Evolutionary conservation across 2,329 filamentous ascomycete genomes (phyloP).

Genomic region (Catunica adiposa): DNA sequence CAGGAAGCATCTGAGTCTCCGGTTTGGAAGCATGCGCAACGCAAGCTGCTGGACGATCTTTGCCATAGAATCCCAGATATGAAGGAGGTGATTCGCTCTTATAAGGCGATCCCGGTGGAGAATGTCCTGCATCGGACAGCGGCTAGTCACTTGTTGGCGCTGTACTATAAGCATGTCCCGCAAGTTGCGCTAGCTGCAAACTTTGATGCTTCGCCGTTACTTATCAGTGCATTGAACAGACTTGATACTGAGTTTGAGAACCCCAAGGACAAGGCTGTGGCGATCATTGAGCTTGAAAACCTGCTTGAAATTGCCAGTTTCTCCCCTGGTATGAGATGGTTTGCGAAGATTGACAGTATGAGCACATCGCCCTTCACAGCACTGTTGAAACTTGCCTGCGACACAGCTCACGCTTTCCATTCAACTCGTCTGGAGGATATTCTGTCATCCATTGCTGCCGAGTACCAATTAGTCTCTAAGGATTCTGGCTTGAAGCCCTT

Average conservation of each 20-base stretch:
- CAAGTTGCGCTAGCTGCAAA: conserved; percentile 65
- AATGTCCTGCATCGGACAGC: conserved; percentile 64
- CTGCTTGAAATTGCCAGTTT: conserved; percentile 63
- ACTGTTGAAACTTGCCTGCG: conserved; percentile 36
- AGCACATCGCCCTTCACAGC: conserved; percentile 54
- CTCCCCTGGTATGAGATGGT: conserved; percentile 82
- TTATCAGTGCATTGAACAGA: conserved; percentile 50
- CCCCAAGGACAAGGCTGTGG: conserved; percentile 34
- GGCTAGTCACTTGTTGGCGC: conserved; percentile 56
- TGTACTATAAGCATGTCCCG: conserved; percentile 76
- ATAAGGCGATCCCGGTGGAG: conserved; percentile 49
- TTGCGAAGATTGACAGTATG: conserved; percentile 53
- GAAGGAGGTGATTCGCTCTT: conserved; percentile 61
- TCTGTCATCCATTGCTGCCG: conserved; percentile 9
- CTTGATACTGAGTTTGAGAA: conserved; percentile 39
- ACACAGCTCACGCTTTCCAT: conserved; percentile 11
- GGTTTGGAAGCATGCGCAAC: conserved; percentile 54
- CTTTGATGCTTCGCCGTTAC: conserved; percentile 68
- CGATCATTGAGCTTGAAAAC: conserved; percentile 62
- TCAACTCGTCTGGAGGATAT: conserved; percentile 10
- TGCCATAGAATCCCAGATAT: conserved; percentile 63
- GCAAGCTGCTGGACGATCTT: conserved; percentile 56
- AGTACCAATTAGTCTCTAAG: conserved; percentile 13
- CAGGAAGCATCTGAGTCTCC: conserved; percentile 18
- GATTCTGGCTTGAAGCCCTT: conserved; percentile 9